Base-by-base conservation (phyloP, 2,329 filamentous ascomycete species). In the Acrocalymma vagum region DNA sequence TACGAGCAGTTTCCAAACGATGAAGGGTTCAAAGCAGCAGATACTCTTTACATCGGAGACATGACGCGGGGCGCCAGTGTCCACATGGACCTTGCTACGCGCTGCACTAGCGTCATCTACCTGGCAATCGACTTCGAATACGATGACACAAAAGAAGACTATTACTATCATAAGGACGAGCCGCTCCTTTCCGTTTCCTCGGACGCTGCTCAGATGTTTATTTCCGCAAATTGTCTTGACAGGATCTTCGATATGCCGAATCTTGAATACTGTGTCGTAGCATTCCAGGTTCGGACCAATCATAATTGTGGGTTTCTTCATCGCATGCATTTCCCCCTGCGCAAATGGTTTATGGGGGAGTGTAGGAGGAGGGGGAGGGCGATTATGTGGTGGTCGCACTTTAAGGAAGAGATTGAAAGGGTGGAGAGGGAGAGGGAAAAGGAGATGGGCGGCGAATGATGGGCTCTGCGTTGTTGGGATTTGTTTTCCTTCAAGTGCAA, bases 21-120 rank as follows among this genome's bases (percentile, higher is more conserved):
- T 20, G 29, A 30, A 30, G 29, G 14, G 29, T 30, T 30, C 10
- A 30, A 20, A 30, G 29, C 29, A 30, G 18, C 10, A 30, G 5
- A 11, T 9, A 30, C 9, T 30, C 18, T 18, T n/a, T 18, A 18
- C n/a, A 11, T 20, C 21, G 7, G 16, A 18, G 13, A 16, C 21
- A 18, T 15, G 13, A 30, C 9, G 29, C 14, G 10, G 29, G 17
- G n/a, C 9, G 14, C 15, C 9, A 30, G 11, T 20, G 6, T 30
- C 11, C 29, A 30, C 4, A 20, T 20, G 6, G 17, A 20, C 29
- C 29, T 30, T 3, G 11, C 21, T 5, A 17, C 29, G 3, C 29
- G 29, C 6, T 11, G 18, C 7, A 6, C 15, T 6, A 30, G 21
- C 21, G 6, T 30, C 21, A 18, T n/a, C 6, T 7, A 3, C 10